These are phyloP conservation scores for Singerocomus inundabilis DNA, from an alignment of 1,284 basidiomycete species.

Conservation along the genomic window DNA sequence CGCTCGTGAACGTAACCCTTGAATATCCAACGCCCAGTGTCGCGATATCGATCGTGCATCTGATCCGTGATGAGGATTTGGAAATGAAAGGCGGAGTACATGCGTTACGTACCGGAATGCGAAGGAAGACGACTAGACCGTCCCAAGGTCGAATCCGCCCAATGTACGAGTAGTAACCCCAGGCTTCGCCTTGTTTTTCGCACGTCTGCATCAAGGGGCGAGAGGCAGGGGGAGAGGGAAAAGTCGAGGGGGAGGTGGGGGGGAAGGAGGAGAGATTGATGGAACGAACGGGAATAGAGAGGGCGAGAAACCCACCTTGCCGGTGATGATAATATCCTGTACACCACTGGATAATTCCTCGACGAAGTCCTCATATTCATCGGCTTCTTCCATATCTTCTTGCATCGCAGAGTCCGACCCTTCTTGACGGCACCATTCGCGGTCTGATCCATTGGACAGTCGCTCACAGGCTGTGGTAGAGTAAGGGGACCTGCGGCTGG, in stretches of 20 bases:
- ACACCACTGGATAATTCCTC: constrained; percentile 39
- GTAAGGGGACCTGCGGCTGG: constrained; percentile 35
- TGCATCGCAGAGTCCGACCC: constrained; percentile 17
- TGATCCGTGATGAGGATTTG: constrained; percentile 22
- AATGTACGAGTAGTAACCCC: constrained; percentile 45
- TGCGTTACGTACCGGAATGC: constrained; percentile 39
- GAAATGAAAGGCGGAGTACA: background rate
- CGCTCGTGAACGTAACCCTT: constrained; percentile 48
- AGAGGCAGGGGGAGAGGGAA: too few relatives aligned
- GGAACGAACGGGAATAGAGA: constrained; percentile 1
- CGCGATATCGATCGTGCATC: constrained; percentile 32
- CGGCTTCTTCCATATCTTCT: constrained; percentile 30
- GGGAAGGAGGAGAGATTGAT: background rate
- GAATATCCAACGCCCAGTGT: constrained; percentile 46
- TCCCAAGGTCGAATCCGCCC: constrained; percentile 51
- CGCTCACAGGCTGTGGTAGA: constrained; percentile 34
- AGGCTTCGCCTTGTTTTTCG: constrained; percentile 42
- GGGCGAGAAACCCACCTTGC: constrained; percentile 36
- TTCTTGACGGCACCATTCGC: constrained; percentile 28
- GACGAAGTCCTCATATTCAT: constrained; percentile 38
- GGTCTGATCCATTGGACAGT: constrained; percentile 22
- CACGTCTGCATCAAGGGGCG: constrained; percentile 33
- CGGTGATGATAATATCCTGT: constrained; percentile 49
- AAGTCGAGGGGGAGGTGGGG: too few relatives aligned
- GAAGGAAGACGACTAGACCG: constrained; percentile 46